Evolutionary conservation across 495 filamentous ascomycete species (phyloP).

Genomic region (Hyaloscypha finlandica): DNA sequence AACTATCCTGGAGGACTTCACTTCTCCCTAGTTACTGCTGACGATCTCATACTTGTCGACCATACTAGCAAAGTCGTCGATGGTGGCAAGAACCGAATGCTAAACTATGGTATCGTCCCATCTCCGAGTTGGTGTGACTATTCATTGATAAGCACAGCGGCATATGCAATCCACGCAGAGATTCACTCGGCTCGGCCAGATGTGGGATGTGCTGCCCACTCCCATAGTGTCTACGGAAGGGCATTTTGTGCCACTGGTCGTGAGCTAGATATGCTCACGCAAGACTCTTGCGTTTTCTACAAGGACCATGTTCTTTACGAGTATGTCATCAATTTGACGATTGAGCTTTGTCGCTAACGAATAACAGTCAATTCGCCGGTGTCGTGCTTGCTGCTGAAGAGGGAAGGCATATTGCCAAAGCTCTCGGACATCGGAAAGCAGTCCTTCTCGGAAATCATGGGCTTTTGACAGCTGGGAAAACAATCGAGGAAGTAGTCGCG

Average conservation of each 20-base stretch:
- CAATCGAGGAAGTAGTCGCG: constrained; percentile 62
- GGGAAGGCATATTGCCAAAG: constrained; percentile 63
- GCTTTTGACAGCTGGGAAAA: constrained; percentile 48
- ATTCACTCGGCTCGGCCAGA: constrained; percentile 70
- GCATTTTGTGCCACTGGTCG: constrained; percentile 66
- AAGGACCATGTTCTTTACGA: constrained; percentile 36
- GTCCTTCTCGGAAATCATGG: constrained; percentile 69
- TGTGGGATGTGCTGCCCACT: constrained; percentile 69
- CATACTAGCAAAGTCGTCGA: constrained; percentile 65
- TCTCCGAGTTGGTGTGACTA: too few species aligned
- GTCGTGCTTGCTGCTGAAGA: constrained; percentile 70
- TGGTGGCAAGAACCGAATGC: constrained; percentile 46
- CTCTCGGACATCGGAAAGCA: constrained; percentile 66
- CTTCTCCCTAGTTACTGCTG: constrained; percentile 65
- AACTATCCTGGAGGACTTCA: too few species aligned
- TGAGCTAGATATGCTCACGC: constrained; percentile 68
- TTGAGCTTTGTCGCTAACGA: constrained; percentile 2
- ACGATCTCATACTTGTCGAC: constrained; percentile 70
- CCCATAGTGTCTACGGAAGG: constrained; percentile 68
- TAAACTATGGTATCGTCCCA: constrained; percentile 33
- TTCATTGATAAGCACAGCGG: constrained; percentile 63
- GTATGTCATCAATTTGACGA: constrained; percentile 3
- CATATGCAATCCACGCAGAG: constrained; percentile 63
- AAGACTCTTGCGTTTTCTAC: constrained; percentile 69
- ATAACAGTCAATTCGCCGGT: constrained; percentile 59